These are phyloP conservation scores for Talaromyces sp. DNA, from an alignment of 2,329 filamentous ascomycete species.

Conservation along the genomic window DNA sequence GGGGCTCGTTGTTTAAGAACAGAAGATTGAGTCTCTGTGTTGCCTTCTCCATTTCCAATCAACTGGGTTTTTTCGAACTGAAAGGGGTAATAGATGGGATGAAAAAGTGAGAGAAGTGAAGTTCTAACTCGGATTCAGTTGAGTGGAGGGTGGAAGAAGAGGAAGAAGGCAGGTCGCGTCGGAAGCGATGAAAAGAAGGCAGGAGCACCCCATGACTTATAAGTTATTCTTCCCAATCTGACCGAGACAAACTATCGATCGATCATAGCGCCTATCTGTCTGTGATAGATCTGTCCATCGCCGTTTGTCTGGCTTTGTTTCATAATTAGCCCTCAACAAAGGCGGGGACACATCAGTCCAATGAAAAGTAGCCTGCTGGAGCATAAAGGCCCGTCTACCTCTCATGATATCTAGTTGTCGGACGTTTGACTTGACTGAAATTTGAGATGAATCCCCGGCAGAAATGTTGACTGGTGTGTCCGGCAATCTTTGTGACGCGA, in stretches of 20 bases:
- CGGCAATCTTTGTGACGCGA: not conserved
- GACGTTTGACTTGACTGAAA: not conserved
- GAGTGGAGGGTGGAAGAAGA: not conserved
- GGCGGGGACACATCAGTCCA: not conserved
- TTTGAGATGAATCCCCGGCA: not conserved
- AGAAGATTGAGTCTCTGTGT: conserved; percentile 31
- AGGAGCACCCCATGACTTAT: not conserved
- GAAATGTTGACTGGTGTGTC: not conserved
- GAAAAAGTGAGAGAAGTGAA: not conserved
- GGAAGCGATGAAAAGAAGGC: not conserved
- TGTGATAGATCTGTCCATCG: not conserved
- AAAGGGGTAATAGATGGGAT: not conserved
- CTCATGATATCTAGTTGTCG: not conserved
- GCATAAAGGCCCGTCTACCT: not conserved
- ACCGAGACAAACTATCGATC: not conserved
- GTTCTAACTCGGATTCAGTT: not conserved
- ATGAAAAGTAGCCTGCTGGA: not conserved
- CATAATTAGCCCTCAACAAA: conserved; percentile 1
- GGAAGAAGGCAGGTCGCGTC: not conserved
- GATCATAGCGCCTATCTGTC: not conserved
- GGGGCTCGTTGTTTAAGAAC: conserved; percentile 28
- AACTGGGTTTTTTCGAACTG: not conserved
- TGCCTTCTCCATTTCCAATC: conserved; percentile 9
- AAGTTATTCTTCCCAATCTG: not conserved
- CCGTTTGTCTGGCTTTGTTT: conserved; percentile 1